Percentiles rank a stretch among this genome's conserved stretches.
phyloP scores from a whole-genome alignment of 2,329 filamentous ascomycete genomes.

The Botrytis aclada region DNA sequence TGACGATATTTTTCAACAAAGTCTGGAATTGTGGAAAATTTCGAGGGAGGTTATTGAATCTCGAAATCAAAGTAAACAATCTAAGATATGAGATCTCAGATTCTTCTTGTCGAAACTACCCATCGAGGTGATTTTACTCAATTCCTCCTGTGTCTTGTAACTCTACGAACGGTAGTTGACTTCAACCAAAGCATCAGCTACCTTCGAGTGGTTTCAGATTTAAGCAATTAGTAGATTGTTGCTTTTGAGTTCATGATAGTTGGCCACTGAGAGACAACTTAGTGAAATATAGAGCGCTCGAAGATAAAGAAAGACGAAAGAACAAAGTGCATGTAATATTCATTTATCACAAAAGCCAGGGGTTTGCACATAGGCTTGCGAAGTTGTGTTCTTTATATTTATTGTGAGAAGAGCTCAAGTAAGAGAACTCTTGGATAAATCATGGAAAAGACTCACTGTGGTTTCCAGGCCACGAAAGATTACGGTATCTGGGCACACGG shows the following conservation, averaged over 20 bases:
- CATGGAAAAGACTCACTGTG: background rate
- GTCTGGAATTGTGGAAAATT: constrained; percentile 22
- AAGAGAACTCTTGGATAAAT: background rate
- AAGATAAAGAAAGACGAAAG: background rate
- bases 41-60: background rate
- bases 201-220: background rate
- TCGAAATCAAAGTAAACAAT: background rate
- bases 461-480: background rate
- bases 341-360: background rate
- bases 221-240: background rate
- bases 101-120: background rate
- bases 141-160: background rate
- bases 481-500: background rate
- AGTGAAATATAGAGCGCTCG: background rate
- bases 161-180: background rate
- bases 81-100: background rate
- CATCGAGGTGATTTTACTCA: background rate
- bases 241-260: background rate
- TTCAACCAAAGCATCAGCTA: background rate
- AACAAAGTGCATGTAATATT: background rate
- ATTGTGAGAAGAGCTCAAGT: background rate
- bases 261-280: background rate
- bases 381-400: background rate
- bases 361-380: background rate
- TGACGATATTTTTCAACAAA: constrained; percentile 23